Evolutionary conservation across 129 eudicot species (phyloP).

Genomic region (Smallanthus sonchifolius): DNA sequence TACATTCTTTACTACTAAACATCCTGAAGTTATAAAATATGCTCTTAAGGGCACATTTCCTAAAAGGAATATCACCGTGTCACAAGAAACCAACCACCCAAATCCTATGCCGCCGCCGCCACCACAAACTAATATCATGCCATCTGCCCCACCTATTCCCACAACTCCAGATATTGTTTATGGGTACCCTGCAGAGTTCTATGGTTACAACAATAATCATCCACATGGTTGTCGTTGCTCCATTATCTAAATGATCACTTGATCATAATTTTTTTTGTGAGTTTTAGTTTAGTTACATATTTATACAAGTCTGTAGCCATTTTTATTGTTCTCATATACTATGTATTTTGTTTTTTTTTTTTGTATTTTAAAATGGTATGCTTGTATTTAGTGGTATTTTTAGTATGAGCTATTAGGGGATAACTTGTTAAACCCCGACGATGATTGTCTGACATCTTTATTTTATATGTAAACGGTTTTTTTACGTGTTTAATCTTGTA

Average conservation of each 20-base stretch:
- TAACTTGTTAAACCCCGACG: background rate
- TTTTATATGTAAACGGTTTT: background rate
- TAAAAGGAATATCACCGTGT: background rate
- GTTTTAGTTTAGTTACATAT: background rate
- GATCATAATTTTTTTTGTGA: background rate
- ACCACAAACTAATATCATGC: background rate
- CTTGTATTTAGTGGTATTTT: background rate
- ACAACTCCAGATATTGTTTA: background rate
- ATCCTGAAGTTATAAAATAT: background rate
- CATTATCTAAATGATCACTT: background rate
- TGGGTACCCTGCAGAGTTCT: slow-evolving; percentile 12
- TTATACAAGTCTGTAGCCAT: background rate
- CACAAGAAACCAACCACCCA: background rate
- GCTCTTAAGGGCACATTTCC: background rate
- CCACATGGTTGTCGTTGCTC: slow-evolving; percentile 2
- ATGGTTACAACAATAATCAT: background rate
- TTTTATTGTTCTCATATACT: background rate
- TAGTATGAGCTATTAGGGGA: background rate
- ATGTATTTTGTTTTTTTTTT: background rate
- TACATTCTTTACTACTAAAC: background rate
- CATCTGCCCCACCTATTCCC: background rate
- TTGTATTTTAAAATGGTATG: background rate
- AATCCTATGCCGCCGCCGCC: background rate
- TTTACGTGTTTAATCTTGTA: background rate
- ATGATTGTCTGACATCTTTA: background rate